Base-by-base conservation (phyloP, 306 rosid genomes). In the Pyrus communis region DNA sequence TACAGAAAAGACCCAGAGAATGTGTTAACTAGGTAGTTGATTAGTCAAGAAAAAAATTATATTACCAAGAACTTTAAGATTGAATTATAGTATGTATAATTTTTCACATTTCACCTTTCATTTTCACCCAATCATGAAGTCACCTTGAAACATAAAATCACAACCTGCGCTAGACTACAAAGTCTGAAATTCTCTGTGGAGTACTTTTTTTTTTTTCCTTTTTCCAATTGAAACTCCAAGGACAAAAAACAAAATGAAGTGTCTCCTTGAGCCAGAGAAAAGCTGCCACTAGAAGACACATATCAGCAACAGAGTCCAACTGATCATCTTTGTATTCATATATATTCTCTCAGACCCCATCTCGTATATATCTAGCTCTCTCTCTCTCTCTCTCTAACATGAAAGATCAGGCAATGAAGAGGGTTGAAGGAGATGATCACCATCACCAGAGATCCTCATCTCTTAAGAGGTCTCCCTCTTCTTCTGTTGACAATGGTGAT, bases 91-190 rank as follows among this genome's bases (percentile, higher is more conserved):
- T 49, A 49, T 49, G 15, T 14, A 49, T 42, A 42, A 42, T 33
- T 60, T 64, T 71, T 73, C 58, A 65, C 75, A 55, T 71, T 75
- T 82, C 79, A 82, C 79, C 88, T 83, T 81, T 83, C 79, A 71
- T 84, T 89, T 91, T 91, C 88, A 83, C 88, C 88, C 96, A 88
- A 86, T 91, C 83, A 93, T 87, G 84, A 83, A 88, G 40, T 63
- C 87, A 69, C 51, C 69, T 87, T 89, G 87, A 88, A 91, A 88
- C 75, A 70, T 18, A 69, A 58, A 80, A 46, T 73, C 38, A 42
- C 69, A 10, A 45, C 58, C 55, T 23, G 67, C 68, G 42, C 66
- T 46, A 76, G 67, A 80, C 89, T 81, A 75, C 55, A 87, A 88
- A 86, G 89, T 86, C 84, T 64, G 43, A 21, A 60, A 60, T 60